Conservation (phyloP, 2,329 filamentous ascomycete species). For the Diplodia seriata region DNA sequence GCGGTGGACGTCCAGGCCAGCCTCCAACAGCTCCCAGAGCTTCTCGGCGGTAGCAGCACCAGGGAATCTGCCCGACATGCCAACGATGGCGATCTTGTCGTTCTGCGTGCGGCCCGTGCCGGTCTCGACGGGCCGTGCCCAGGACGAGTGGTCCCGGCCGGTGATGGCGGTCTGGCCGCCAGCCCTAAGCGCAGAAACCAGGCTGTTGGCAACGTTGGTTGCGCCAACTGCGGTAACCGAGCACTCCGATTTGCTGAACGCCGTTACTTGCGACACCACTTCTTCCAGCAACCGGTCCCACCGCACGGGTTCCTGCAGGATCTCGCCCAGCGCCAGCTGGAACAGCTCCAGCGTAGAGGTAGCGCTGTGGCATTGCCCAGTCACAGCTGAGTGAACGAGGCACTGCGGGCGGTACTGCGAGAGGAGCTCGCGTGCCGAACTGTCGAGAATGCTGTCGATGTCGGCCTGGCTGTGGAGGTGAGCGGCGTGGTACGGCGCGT, state of each 20-base stretch:
- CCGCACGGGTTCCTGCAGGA: conserved; percentile 55
- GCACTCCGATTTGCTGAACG: conserved; percentile 49
- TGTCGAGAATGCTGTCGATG: conserved; percentile 58
- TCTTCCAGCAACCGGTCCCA: conserved; percentile 59
- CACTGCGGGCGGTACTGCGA: conserved; percentile 52
- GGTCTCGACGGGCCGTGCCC: conserved; percentile 45
- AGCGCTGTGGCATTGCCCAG: conserved; percentile 55
- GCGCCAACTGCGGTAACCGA: conserved; percentile 59
- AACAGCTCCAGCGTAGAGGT: conserved; percentile 56
- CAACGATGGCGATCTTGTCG: conserved; percentile 83
- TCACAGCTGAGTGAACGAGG: conserved; percentile 56
- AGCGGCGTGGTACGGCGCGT: conserved; percentile 65
- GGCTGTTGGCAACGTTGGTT: conserved; percentile 61
- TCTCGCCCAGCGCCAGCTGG: conserved; percentile 53
- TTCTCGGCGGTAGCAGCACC: conserved; percentile 73
- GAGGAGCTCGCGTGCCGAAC: conserved; percentile 49
- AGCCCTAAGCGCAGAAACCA: conserved; percentile 61
- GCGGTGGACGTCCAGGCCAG: conserved; percentile 76
- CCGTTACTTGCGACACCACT: conserved; percentile 55
- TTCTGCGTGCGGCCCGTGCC: conserved; percentile 56
- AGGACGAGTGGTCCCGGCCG: conserved; percentile 54
- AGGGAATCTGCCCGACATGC: conserved; percentile 79
- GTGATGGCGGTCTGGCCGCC: conserved; percentile 55
- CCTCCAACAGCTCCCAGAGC: conserved; percentile 77
- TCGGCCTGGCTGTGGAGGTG: conserved; percentile 62